Evolutionary conservation across 805 yeast genomes (phyloP).

Genomic region (Monosporozyma solicola): DNA sequence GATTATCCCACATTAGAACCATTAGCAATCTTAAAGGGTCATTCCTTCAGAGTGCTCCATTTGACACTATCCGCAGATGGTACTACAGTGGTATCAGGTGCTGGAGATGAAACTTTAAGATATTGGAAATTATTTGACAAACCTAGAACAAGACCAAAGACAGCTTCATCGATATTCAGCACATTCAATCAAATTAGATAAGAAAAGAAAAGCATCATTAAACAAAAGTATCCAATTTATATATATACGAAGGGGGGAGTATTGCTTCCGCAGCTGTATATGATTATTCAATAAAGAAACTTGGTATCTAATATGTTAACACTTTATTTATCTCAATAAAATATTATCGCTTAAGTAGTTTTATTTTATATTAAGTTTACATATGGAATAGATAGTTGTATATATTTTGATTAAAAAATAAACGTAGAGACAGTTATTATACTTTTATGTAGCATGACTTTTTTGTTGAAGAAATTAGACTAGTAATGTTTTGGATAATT

Average conservation of each 20-base stretch:
- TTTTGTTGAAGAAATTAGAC: background rate
- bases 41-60: conserved; percentile 84
- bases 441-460: background rate
- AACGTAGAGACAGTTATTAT: background rate
- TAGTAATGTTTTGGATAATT: conserved; percentile 18
- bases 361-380: background rate
- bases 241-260: background rate
- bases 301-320: background rate
- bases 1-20: conserved; percentile 87
- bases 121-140: conserved; percentile 94
- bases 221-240: background rate
- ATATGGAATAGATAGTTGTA: background rate
- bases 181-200: conserved; percentile 68
- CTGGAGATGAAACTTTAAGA: conserved; percentile 93
- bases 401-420: background rate
- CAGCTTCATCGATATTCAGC: conserved; percentile 57
- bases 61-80: conserved; percentile 92
- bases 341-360: background rate
- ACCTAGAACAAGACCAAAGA: conserved; percentile 47
- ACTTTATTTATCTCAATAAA: background rate
- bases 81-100: conserved; percentile 93
- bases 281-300: background rate
- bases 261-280: background rate
- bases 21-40: conserved; percentile 88
- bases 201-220: conserved; percentile 1